Evolutionary conservation across 192 early-diverging fungal species (phyloP).

Genomic region (Hyaloraphidium curvatum): DNA sequence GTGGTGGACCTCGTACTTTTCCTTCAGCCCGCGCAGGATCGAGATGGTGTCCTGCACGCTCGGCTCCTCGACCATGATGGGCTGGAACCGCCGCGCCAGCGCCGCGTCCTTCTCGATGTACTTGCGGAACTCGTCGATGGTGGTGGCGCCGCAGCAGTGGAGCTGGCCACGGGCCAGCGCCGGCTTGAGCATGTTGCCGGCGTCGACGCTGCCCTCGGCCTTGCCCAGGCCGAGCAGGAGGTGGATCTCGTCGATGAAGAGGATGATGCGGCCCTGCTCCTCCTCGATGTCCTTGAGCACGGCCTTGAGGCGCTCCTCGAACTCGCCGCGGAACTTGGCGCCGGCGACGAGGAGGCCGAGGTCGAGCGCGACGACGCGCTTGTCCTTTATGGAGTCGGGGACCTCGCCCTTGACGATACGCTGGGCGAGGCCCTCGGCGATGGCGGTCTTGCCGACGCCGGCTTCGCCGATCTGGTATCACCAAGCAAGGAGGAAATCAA

Average conservation of each 20-base stretch:
- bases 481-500: background rate
- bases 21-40: slow-evolving; percentile 56
- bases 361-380: slow-evolving; percentile 48
- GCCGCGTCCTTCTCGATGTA: slow-evolving; percentile 56
- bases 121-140: slow-evolving; percentile 59
- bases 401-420: slow-evolving; percentile 55
- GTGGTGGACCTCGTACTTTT: slow-evolving; percentile 59
- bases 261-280: slow-evolving; percentile 47
- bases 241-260: slow-evolving; percentile 70
- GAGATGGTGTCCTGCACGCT: slow-evolving; percentile 47
- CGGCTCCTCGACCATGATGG: slow-evolving; percentile 51
- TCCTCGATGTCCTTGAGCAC: slow-evolving; percentile 50
- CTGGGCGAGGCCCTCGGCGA: slow-evolving; percentile 61
- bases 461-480: slow-evolving; percentile 37
- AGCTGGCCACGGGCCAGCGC: slow-evolving; percentile 51
- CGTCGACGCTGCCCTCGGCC: slow-evolving; percentile 58
- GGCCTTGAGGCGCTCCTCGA: slow-evolving; percentile 60
- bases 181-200: slow-evolving; percentile 62
- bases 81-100: slow-evolving; percentile 56
- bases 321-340: slow-evolving; percentile 46
- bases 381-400: slow-evolving; percentile 57
- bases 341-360: slow-evolving; percentile 35
- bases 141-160: slow-evolving; percentile 59
- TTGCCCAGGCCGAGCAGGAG: slow-evolving; percentile 53
- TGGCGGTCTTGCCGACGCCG: slow-evolving; percentile 65